Evolutionary conservation across 1,284 basidiomycete species (phyloP), one percentile per base, ranked within the genome.

Genomic region (Amylostereum areolatum): DNA sequence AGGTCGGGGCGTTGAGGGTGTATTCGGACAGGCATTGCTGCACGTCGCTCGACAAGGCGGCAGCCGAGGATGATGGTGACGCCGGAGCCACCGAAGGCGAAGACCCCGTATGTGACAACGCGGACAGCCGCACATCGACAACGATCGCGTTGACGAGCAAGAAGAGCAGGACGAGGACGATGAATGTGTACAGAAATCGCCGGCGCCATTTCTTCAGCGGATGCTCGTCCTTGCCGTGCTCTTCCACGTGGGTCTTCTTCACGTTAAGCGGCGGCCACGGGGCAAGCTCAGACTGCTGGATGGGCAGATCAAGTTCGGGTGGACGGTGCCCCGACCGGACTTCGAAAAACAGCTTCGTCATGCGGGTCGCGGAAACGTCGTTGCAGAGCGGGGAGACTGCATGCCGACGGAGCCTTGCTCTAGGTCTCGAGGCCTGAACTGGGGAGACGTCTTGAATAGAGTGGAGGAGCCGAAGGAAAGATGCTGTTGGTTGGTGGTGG

Each of bases 1-100:
- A 63, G 1, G 65, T 61, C 0, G 75, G 70, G 0, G 77, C 78
- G 44, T 77, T 69, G 41, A 77, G 55, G 18, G 61, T 67, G 58
- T 71, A 79, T 54, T 80, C 67, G 24, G 69, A 66, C 36, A 80
- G 59, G 57, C 77, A 79, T 54, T 71, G 66, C 50, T 71, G 65
- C 30, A 71, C 66, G 45, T 69, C 63, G 31, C 58, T 60, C 18
- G 74, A 73, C 31, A 77, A 66, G 2, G 51, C 41, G 8, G 57
- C 11, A 3, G 57, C 53, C 5, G 63, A 57, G 2, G 60, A 45
- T 6, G 58, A 48, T 3, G 57, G 47, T 6, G 55, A 47, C 27
- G 55, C 46, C 5, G 55, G n/a, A 6, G 49, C 32, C 10, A 54
- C 39, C 30, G 51, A 54, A 5, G 51, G 27, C 3, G 50, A 3